Conservation (phyloP, 164 flowering plant species). For the Vitis amurensis region DNA sequence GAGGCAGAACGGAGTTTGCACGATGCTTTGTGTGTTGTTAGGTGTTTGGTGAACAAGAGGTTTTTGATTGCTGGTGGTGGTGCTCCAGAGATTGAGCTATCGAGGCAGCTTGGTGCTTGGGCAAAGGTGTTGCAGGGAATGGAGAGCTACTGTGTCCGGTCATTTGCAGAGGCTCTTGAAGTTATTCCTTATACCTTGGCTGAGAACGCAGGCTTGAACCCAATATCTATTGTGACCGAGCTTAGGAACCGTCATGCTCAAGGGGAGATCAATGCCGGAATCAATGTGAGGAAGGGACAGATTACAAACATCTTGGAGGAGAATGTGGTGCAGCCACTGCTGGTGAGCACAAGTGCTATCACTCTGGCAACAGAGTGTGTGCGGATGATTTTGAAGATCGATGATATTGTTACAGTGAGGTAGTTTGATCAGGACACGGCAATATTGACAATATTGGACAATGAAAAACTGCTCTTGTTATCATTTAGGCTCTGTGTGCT, state of each 20-base stretch:
- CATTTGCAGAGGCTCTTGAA: slow-evolving; percentile 95
- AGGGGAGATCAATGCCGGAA: slow-evolving; percentile 94
- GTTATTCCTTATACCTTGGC: slow-evolving; percentile 92
- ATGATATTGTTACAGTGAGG: slow-evolving; percentile 93
- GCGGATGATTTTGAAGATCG: slow-evolving; percentile 97
- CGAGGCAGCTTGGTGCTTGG: slow-evolving; percentile 96
- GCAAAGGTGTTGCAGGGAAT: slow-evolving; percentile 89
- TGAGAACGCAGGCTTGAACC: slow-evolving; percentile 97
- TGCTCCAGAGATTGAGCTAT: slow-evolving; percentile 94
- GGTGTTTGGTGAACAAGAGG: slow-evolving; percentile 86
- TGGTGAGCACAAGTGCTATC: slow-evolving; percentile 96
- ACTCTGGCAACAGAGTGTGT: slow-evolving; percentile 91
- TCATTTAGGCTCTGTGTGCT: slow-evolving; percentile 5
- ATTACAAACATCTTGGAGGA: slow-evolving; percentile 95
- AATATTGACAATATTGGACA: background rate
- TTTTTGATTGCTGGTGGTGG: slow-evolving; percentile 98
- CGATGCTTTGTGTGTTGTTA: slow-evolving; percentile 88
- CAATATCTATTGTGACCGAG: slow-evolving; percentile 87
- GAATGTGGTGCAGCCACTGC: slow-evolving; percentile 96
- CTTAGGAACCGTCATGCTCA: slow-evolving; percentile 93
- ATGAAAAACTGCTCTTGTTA: background rate
- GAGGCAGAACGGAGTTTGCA: slow-evolving; percentile 98
- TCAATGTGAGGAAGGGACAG: slow-evolving; percentile 98
- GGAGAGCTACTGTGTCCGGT: slow-evolving; percentile 85
- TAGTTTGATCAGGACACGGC: slow-evolving; percentile 28